These are phyloP conservation scores for Stylonectria norvegica DNA, from an alignment of 2,329 filamentous ascomycete species.

Conservation along the genomic window DNA sequence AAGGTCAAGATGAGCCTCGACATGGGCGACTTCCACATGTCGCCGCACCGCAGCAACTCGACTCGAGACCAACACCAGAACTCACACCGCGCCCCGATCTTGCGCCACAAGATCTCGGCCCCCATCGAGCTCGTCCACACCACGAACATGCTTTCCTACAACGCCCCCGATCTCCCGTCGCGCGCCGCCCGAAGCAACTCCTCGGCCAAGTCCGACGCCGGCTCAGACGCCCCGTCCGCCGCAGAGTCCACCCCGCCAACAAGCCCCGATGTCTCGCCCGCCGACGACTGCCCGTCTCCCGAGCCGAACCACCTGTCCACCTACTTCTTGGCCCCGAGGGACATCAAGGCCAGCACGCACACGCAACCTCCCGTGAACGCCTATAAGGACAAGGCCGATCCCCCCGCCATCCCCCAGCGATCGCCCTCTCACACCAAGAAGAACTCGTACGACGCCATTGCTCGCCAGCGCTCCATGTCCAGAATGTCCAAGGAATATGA, in stretches of 20 bases:
- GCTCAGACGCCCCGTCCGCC: conserved; percentile 64
- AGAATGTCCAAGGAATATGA: conserved; percentile 54
- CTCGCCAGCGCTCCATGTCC: conserved; percentile 61
- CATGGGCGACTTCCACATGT: conserved; percentile 39
- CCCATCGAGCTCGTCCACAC: conserved; percentile 87
- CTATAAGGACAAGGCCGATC: conserved; percentile 36
- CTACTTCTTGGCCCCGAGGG: conserved; percentile 58
- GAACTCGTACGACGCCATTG: conserved; percentile 69
- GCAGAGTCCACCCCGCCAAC: conserved; percentile 60
- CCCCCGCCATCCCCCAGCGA: conserved; percentile 65
- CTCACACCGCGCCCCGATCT: conserved; percentile 41
- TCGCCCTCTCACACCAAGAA: conserved; percentile 87
- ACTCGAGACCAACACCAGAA: too few relatives aligned
- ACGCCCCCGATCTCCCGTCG: conserved; percentile 73
- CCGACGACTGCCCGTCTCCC: conserved; percentile 53
- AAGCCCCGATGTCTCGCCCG: conserved; percentile 62
- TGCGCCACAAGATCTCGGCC: conserved; percentile 75
- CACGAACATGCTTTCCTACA: conserved; percentile 94
- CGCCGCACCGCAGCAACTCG: conserved; percentile 49
- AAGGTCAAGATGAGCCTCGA: conserved; percentile 54
- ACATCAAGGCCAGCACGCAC: conserved; percentile 35
- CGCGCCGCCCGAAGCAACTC: conserved; percentile 47
- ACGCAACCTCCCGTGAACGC: too few relatives aligned
- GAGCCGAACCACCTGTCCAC: conserved; percentile 65
- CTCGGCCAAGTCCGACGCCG: conserved; percentile 61